Evolutionary conservation across 495 filamentous ascomycete species (phyloP).

Genomic region (Melanomma pulvis-pyrius): DNA sequence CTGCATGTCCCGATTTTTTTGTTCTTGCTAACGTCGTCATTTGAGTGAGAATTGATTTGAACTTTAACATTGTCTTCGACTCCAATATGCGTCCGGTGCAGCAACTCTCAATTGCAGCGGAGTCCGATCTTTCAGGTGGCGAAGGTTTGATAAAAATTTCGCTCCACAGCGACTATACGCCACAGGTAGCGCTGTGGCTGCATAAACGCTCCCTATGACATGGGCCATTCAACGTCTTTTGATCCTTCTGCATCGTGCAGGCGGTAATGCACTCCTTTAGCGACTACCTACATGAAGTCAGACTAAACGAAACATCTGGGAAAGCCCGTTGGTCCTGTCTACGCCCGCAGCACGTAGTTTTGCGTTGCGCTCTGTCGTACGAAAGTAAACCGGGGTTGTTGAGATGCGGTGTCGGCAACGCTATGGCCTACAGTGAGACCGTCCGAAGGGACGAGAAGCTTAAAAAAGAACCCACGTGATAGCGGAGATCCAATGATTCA

Average conservation of each 20-base stretch:
- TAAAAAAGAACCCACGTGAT: neutral
- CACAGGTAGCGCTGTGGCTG: neutral
- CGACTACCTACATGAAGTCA: neutral
- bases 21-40: neutral
- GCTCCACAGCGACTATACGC: neutral
- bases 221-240: neutral
- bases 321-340: neutral
- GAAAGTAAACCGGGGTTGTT: too few species aligned
- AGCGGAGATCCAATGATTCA: neutral
- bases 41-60: neutral
- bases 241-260: slow-evolving; percentile 2
- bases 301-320: neutral
- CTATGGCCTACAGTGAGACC: slow-evolving; percentile 1
- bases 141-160: neutral
- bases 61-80: neutral
- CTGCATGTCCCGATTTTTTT: neutral
- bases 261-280: slow-evolving; percentile 3
- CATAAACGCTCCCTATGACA: neutral
- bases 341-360: neutral
- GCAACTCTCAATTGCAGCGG: neutral
- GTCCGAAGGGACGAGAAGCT: neutral
- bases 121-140: neutral
- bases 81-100: neutral
- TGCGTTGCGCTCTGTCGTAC: neutral
- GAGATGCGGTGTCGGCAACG: neutral